phyloP scores from a whole-genome alignment of 2,329 filamentous ascomycete species.

The Colletotrichum tropicicola region DNA sequence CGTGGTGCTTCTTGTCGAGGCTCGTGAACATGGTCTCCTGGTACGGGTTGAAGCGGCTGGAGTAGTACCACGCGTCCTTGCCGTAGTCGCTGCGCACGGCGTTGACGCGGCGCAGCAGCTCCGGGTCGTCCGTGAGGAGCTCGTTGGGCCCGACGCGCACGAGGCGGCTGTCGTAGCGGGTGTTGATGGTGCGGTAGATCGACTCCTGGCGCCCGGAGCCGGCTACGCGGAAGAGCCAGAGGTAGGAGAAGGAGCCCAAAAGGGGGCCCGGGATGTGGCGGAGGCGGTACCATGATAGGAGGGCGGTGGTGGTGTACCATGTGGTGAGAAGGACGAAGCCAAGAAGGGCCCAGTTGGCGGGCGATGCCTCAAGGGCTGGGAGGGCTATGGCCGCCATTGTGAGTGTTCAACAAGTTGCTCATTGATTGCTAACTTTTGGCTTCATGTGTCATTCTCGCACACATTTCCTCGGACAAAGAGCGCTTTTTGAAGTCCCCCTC shows the following conservation, averaged over 20 bases:
- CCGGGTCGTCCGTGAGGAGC: slow-evolving; percentile 41
- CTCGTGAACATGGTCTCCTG: slow-evolving; percentile 33
- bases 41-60: slow-evolving; percentile 37
- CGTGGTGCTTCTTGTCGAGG: slow-evolving; percentile 31
- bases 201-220: slow-evolving; percentile 35
- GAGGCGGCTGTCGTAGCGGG: slow-evolving; percentile 35
- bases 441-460: background rate
- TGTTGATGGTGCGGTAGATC: slow-evolving; percentile 23
- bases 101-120: slow-evolving; percentile 40
- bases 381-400: background rate
- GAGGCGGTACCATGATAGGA: slow-evolving; percentile 36
- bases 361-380: background rate
- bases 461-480: background rate
- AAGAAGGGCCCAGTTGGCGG: background rate
- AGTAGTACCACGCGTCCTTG: slow-evolving; percentile 37
- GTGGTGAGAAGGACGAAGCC: background rate
- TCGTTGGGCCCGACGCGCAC: slow-evolving; percentile 43
- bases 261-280: slow-evolving; percentile 28
- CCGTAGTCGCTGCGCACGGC: slow-evolving; percentile 36
- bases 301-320: background rate
- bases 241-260: slow-evolving; percentile 4
- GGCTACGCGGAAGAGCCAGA: slow-evolving; percentile 36
- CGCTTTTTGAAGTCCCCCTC: background rate
- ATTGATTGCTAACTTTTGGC: background rate
- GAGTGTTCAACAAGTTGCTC: no score